Evolutionary conservation across 768 basidiomycete genomes (phyloP).

Genomic region (Boletus rex-veris): DNA sequence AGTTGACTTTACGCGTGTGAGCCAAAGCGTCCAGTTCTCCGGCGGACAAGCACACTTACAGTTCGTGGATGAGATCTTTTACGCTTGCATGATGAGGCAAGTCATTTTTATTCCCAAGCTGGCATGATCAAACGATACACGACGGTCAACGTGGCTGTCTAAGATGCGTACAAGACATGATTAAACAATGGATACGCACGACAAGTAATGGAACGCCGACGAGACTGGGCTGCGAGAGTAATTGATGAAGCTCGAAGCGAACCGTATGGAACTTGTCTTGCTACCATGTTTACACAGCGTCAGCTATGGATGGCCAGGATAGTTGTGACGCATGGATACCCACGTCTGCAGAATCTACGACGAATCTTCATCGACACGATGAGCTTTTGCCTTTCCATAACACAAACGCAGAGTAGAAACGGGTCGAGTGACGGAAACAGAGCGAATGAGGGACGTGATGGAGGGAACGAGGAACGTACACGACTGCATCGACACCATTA

Average conservation of each 20-base stretch:
- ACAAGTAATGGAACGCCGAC: slow-evolving; percentile 77
- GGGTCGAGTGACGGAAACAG: neutral
- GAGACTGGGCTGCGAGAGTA: slow-evolving; percentile 64
- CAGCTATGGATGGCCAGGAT: neutral
- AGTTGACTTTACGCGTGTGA: slow-evolving; percentile 41
- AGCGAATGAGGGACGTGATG: neutral
- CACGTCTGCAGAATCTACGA: slow-evolving; percentile 90
- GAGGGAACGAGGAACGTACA: slow-evolving; percentile 48
- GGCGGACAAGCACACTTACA: slow-evolving; percentile 44
- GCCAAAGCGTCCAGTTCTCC: slow-evolving; percentile 16
- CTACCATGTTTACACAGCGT: slow-evolving; percentile 35
- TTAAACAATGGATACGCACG: slow-evolving; percentile 41
- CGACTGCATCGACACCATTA: slow-evolving; percentile 86
- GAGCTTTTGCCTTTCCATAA: slow-evolving; percentile 14
- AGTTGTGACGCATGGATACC: slow-evolving; percentile 26
- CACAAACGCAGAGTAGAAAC: neutral
- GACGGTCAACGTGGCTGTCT: neutral
- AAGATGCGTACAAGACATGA: neutral
- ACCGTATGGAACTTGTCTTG: slow-evolving; percentile 79
- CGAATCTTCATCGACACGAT: slow-evolving; percentile 54
- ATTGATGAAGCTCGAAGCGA: slow-evolving; percentile 78
- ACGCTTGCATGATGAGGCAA: slow-evolving; percentile 70
- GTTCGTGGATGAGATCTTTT: slow-evolving; percentile 74
- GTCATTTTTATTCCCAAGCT: slow-evolving; percentile 96
- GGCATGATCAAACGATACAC: neutral